These are phyloP conservation scores for Pycnococcus provasolii DNA, from an alignment of 139 green algal species.

Conservation along the genomic window DNA sequence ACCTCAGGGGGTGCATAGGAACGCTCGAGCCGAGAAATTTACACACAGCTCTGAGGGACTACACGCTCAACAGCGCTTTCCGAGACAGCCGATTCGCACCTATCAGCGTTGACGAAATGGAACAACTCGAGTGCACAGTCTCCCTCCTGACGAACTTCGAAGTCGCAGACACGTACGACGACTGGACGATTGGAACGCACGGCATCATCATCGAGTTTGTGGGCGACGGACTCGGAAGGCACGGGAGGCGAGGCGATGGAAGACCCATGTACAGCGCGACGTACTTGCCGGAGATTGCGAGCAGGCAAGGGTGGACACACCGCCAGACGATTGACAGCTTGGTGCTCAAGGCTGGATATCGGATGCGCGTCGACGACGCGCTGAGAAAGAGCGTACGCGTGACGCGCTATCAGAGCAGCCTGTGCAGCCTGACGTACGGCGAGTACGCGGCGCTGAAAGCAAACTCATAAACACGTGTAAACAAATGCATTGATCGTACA, in stretches of 20 bases:
- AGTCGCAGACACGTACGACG: not conserved
- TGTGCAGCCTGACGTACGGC: not conserved
- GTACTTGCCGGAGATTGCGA: conserved; percentile 19
- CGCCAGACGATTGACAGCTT: conserved; percentile 14
- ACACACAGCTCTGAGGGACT: too few species aligned
- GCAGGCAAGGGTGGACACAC: conserved; percentile 10
- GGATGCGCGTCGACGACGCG: not conserved
- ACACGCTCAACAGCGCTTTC: conserved; percentile 12
- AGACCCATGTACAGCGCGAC: not conserved
- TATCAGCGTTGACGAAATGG: conserved; percentile 1
- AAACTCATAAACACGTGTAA: too few species aligned
- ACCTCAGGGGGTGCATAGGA: conserved; percentile 20
- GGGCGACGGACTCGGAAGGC: not conserved
- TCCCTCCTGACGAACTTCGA: conserved; percentile 23
- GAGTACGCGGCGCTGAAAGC: too few species aligned
- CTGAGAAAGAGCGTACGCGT: not conserved
- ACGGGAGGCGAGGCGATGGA: not conserved
- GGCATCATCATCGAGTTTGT: conserved; percentile 25
- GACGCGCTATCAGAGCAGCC: not conserved
- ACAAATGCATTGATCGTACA: too few species aligned
- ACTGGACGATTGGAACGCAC: conserved; percentile 18
- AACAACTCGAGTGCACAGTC: conserved; percentile 11
- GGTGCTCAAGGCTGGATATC: conserved; percentile 16
- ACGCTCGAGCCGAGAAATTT: not conserved
- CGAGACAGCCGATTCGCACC: conserved; percentile 15